Percentiles rank a stretch among this genome's conserved stretches.
Evolutionary conservation across 2,329 filamentous ascomycete genomes (phyloP).

Genomic region (Blastomyces silverae): DNA sequence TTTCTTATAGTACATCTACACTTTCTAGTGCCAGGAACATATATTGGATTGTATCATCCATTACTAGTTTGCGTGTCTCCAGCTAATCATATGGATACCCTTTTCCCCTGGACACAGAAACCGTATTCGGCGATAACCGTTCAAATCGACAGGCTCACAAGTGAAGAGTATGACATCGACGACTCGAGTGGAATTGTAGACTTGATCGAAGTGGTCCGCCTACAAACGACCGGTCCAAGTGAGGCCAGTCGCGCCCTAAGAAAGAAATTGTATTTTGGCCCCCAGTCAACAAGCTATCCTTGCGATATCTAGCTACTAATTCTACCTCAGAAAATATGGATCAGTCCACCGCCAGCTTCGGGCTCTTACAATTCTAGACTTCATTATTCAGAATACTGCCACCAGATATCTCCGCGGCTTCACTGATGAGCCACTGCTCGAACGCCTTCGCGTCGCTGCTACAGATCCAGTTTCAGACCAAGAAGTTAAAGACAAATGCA

Average conservation of each 20-base stretch:
- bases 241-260: conserved; percentile 88
- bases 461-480: conserved; percentile 78
- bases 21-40: background rate
- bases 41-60: background rate
- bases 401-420: conserved; percentile 79
- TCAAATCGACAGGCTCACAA: conserved; percentile 81
- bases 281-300: conserved; percentile 3
- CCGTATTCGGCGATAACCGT: conserved; percentile 93
- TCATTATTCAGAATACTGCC: conserved; percentile 89
- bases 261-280: conserved; percentile 70
- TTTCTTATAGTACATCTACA: background rate
- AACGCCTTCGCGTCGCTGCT: conserved; percentile 80
- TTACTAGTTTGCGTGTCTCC: conserved; percentile 13
- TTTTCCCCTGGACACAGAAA: conserved; percentile 51
- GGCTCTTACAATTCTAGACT: conserved; percentile 81
- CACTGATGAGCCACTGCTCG: conserved; percentile 82
- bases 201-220: conserved; percentile 84
- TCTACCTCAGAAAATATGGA: conserved; percentile 69
- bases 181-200: conserved; percentile 88
- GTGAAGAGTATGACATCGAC: conserved; percentile 83
- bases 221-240: conserved; percentile 76
- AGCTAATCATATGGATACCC: conserved; percentile 7
- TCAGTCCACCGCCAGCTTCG: conserved; percentile 87
- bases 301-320: conserved; percentile 17
- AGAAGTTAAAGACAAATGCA: conserved; percentile 81